Conservation (phyloP, 768 basidiomycete genomes). For the Boletus pseudopeckii region DNA sequence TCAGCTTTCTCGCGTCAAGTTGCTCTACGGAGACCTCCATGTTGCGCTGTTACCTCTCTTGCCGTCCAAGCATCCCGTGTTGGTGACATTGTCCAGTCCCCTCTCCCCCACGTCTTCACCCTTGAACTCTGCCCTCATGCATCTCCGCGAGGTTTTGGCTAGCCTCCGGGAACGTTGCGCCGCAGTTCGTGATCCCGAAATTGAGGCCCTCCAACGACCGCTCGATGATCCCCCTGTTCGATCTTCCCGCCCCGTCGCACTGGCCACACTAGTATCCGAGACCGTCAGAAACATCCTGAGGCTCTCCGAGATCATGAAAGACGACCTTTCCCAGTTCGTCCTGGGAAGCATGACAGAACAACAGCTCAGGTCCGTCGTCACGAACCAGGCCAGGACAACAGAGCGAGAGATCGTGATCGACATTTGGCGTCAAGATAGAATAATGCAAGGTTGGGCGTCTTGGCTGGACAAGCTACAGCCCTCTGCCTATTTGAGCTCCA, state of each 20-base stretch:
- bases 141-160: slow-evolving; percentile 52
- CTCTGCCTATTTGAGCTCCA: slow-evolving; percentile 5
- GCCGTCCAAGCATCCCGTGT: slow-evolving; percentile 48
- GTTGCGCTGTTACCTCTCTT: slow-evolving; percentile 54
- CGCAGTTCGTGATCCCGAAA: slow-evolving; percentile 54
- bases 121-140: slow-evolving; percentile 50
- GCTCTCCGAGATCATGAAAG: slow-evolving; percentile 62
- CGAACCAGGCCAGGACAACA: slow-evolving; percentile 48
- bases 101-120: slow-evolving; percentile 68
- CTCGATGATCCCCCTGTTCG: slow-evolving; percentile 33
- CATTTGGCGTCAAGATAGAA: slow-evolving; percentile 41
- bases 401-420: slow-evolving; percentile 55
- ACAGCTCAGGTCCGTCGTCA: slow-evolving; percentile 49
- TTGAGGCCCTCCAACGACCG: slow-evolving; percentile 42
- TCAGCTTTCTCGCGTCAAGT: slow-evolving; percentile 57
- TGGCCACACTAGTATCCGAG: slow-evolving; percentile 49
- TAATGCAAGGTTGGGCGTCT: slow-evolving; percentile 20
- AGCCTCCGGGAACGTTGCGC: slow-evolving; percentile 62
- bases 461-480: slow-evolving; percentile 20
- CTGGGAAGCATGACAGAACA: slow-evolving; percentile 64
- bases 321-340: slow-evolving; percentile 63
- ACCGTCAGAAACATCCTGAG: slow-evolving; percentile 46
- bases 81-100: slow-evolving; percentile 53
- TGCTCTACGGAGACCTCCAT: slow-evolving; percentile 52
- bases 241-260: slow-evolving; percentile 23